phyloP scores from a whole-genome alignment of 768 basidiomycete species.

The Boletus sp. region DNA sequence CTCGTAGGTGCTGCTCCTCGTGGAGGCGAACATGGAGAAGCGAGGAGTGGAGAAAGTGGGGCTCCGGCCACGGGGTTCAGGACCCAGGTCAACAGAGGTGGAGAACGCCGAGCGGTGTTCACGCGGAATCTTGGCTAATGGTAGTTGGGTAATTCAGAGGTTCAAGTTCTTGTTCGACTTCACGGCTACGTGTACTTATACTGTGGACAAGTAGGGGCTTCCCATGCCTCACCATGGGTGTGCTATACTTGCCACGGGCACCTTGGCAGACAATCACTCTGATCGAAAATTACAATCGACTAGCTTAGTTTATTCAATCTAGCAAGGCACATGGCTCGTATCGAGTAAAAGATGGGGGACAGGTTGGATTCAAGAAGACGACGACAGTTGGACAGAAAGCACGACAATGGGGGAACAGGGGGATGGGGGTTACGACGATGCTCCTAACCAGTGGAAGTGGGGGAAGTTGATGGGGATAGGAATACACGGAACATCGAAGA shows the following conservation, averaged over 20 bases:
- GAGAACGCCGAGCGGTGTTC: slow-evolving; percentile 23
- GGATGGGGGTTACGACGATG: slow-evolving; percentile 50
- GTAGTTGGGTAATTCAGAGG: background rate
- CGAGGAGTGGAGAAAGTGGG: slow-evolving; percentile 2
- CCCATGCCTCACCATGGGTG: background rate
- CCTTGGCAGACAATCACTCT: background rate
- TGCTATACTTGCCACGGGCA: background rate
- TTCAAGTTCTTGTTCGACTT: background rate
- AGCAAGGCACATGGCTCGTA: slow-evolving; percentile 1
- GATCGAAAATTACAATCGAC: background rate
- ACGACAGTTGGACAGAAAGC: background rate
- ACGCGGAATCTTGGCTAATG: slow-evolving; percentile 20
- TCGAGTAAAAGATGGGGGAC: slow-evolving; percentile 1
- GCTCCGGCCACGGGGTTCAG: slow-evolving; percentile 24
- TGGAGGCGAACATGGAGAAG: slow-evolving; percentile 26
- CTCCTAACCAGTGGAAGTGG: slow-evolving; percentile 48
- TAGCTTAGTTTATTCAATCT: background rate
- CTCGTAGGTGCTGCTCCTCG: slow-evolving; percentile 50
- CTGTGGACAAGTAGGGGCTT: background rate
- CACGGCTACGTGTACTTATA: background rate
- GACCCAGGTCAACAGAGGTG: slow-evolving; percentile 29
- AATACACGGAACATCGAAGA: slow-evolving; percentile 47
- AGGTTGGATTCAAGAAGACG: slow-evolving; percentile 1
- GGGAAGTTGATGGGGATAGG: slow-evolving; percentile 21
- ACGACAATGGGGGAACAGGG: background rate